Base-by-base conservation (phyloP, 148 eudicot species). In the Cornus suecica region DNA sequence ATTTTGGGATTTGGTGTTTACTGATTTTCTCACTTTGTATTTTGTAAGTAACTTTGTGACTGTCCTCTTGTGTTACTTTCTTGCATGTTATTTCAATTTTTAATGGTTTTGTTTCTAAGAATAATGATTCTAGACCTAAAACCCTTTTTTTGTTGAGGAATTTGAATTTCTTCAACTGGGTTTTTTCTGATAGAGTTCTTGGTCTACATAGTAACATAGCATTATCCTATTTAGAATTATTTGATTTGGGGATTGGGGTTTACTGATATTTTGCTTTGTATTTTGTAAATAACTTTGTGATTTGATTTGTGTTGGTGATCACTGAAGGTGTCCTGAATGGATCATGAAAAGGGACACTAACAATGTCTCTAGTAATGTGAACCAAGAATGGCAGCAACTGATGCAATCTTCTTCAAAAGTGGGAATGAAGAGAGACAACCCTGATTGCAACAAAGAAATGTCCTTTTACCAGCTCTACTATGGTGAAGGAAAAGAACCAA, bases 301-400 rank as follows among this genome's bases (percentile, higher is more conserved):
- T 29, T 29, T 30, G 70, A 34, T 30, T 70, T 63, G 77, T 74
- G 70, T 20, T 31, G 65, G 27, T 65, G 71, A 60, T 66, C 5
- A 48, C 28, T 69, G 75, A 66, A 91, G 93, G 86, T 80, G 85
- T 75, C 76, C 85, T 2, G 92, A 88, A 77, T 88, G 89, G 92
- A 80, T 90, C 61, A 81, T 75, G 89, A 85, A 83, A 86, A 83
- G 87, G 83, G 92, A 84, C 75, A 81, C 75, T 11, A 69, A 37
- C 30, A 73, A 60, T 64, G 81, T 76, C 45, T 71, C 86, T 22
- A 27, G 83, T 22, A 27, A 77, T 41, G 37, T 78, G 48, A 83
- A 84, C 78, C 85, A 80, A 61, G 78, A 85, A 37, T 84, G 85
- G 80, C 82, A 80, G 78, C 88, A 81, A 16, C 76, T 71, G 48